Base-by-base conservation (phyloP, 768 basidiomycete genomes). In the Mrakia frigida region DNA sequence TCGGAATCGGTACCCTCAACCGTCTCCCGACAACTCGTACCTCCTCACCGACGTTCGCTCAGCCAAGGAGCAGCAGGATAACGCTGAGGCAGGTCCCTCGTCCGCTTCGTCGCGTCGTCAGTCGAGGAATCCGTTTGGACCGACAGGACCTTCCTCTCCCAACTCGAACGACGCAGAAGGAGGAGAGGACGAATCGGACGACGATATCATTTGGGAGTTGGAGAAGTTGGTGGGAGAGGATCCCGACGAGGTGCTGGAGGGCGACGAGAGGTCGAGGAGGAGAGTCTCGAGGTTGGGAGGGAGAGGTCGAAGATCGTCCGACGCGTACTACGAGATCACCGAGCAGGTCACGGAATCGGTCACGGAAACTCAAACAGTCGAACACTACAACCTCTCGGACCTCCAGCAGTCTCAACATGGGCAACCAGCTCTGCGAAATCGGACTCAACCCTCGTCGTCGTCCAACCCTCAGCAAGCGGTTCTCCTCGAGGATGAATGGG, bases 401-500 rank as follows among this genome's bases (percentile, higher is more conserved):
- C 14, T 53, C 14, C 41, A 67, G 28, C 46, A 46, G 28, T 33
- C 56, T 35, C 68, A 67, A 18, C 41, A 56, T 13, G 35, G 46
- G 3, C 28, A 14, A 43, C 37, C 43, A 23, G 11, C 52, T 23
- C 16, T 11, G 28, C 70, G 35, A 9, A 63, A 25, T 28, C 56
- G 28, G 23, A 6, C 56, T 28, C 46, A 50, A 21, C 28, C 56
- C 25, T 56, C 41, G 31, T n/a, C 67, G 25, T 25, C 52, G 25
- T 52, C 46, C 46, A 43, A 37, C 33, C 31, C 43, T 7, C 61
- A 63, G 33, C 61, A 23, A 41, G 65, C 73, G 46, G 43, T 67
- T 28, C 46, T 53, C 23, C 43, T 67, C 23, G 81, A 80, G 25
- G 78, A 80, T 18, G 83, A 84, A 1, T 84, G 83, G 83, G 75